A percentile compares a stretch with the other conserved stretches of the same genome.
phyloP scores from a whole-genome alignment of 202 grass and related monocot genomes.

The Brachypodium distachyon region DNA sequence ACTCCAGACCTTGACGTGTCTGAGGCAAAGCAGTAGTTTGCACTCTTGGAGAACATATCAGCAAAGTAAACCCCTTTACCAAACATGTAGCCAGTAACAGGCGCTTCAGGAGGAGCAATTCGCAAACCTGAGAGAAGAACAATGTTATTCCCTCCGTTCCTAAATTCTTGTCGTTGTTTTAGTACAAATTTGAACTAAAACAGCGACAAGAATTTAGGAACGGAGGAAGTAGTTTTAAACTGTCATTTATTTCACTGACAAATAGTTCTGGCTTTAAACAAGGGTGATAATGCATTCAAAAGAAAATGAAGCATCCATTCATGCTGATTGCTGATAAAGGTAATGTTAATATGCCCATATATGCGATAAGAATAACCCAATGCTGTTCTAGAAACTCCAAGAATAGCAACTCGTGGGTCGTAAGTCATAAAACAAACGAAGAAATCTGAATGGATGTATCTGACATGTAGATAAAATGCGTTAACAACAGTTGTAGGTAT shows the following conservation, averaged over 20 bases:
- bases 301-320: slow-evolving; percentile 1
- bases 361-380: neutral
- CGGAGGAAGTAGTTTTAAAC: too few species aligned
- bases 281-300: neutral
- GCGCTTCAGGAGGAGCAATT: slow-evolving; percentile 95
- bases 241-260: neutral
- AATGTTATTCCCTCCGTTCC: too few species aligned
- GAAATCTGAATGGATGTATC: neutral
- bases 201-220: too few species aligned
- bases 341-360: neutral
- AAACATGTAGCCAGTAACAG: slow-evolving; percentile 94
- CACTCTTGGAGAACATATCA: slow-evolving; percentile 98
- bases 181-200: too few species aligned
- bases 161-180: too few species aligned
- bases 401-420: slow-evolving; percentile 1
- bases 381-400: neutral
- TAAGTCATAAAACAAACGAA: neutral
- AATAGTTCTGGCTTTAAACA: neutral
- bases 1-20: slow-evolving; percentile 65
- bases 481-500: neutral
- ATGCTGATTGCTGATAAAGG: slow-evolving; percentile 4
- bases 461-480: neutral
- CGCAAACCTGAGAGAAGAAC: slow-evolving; percentile 57
- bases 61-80: slow-evolving; percentile 97
- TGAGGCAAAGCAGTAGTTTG: slow-evolving; percentile 88